Evolutionary conservation across 805 yeast genomes (phyloP), one percentile per base, ranked within the genome.

Genomic region (Barnettozyma sucrosica): DNA sequence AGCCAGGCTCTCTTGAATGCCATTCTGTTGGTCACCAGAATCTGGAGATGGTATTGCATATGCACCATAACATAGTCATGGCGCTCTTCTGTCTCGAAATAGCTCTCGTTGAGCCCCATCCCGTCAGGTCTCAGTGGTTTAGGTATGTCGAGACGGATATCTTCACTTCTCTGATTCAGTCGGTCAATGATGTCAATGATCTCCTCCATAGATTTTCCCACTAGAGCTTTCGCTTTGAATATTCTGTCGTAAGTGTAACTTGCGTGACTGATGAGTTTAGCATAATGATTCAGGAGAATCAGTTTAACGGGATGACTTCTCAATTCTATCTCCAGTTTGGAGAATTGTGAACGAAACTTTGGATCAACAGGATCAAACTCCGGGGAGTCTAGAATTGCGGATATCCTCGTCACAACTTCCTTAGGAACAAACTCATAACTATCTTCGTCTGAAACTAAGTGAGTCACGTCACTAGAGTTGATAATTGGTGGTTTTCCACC

Each of bases 401-500:
- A 7, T 3, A 54, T 40, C 9, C 44, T 47, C 11, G 47, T 53
- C 38, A 43, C 36, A 21, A 48, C 49, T 6, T 45, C 43, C 3
- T 48, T 36, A 9, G 49, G 36, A 19, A 56, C 50, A 5, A 53
- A 55, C 20, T 41, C 45, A 37, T 36, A 46, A 19, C 47, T 34
- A 24, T 44, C 39, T 8, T 41, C 45, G 18, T 44, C 45, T 4
- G 47, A 36, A 10, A 36, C 20, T 3, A 45, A 26, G 36, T 47
- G 48, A 3, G 61, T 55, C 1, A 58, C 59, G 54, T 77, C 80
- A 8, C 51, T 51, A 43, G 64, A 68, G 52, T 67, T 66, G 33
- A 78, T 64, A 30, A 71, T 55, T 0, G 82, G 75, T 2, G 81
- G 73, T 44, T 71, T 71, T 1, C 84, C 83, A 41, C 69, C 56